Evolutionary conservation across 306 rosid species (phyloP), one percentile per base, ranked within the genome.

Genomic region (Castanospermum australe): DNA sequence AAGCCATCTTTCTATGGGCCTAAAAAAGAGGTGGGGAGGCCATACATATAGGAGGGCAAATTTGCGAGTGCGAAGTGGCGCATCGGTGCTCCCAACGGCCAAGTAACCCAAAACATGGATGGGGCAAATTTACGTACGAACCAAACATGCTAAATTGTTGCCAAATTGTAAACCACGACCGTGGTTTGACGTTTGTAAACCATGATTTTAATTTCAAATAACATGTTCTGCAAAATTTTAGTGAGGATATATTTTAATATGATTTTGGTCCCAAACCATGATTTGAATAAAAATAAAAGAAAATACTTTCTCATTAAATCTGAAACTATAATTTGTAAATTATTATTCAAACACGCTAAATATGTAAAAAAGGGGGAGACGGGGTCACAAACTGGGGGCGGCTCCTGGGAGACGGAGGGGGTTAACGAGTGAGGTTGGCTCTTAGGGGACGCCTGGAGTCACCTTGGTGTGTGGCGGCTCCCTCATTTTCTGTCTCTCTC

Each of bases 401-500:
- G 88, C 88, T 42, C 67, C 55, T 82, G 21, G 88, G 69, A 44
- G 50, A 75, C 38, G 33, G 62, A 77, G 85, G 76, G 81, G 89
- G 85, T 67, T 84, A 67, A 30, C 24, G 75, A 7, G 8, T 0
- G 30, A 76, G 35, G 35, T 86, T 84, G 91, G 92, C 92, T 83
- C 90, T 92, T 92, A 76, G 95, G 86, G 66, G 85, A 90, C 79
- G 61, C 85, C 48, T 83, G 83, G 89, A 89, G 95, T 73, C 97
- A 89, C 56, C 86, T 84, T 82, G 67, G 63, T 54, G 22, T 60
- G 48, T 72, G 77, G 55, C 63, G 44, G 20, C 20, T 71, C 30
- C 1, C 39, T 25, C 8, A 21, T 48, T 17, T 8, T 13, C 25
- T 65, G 18, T 11, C 15, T 44, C 30, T 41, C 20, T 64, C 15